A percentile compares a stretch with the other conserved stretches of the same genome.
phyloP scores from a whole-genome alignment of 768 basidiomycete species.

The Tephrocybe sp. region DNA sequence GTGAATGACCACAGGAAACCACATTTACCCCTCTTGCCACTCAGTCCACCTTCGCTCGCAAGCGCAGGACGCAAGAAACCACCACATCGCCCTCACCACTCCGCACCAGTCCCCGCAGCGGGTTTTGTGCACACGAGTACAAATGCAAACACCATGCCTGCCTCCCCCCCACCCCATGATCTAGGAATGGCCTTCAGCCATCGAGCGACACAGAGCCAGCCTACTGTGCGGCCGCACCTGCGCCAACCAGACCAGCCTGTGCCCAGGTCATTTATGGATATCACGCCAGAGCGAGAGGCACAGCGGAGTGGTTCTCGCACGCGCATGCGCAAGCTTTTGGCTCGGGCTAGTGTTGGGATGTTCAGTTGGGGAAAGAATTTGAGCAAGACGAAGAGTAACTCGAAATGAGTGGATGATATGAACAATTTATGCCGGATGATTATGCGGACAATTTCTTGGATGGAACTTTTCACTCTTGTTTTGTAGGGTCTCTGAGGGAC shows the following conservation, averaged over 20 bases:
- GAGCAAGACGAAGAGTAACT: slow-evolving; percentile 9
- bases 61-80: slow-evolving; percentile 19
- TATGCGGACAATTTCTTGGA: slow-evolving; percentile 1
- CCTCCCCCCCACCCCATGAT: background rate
- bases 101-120: slow-evolving; percentile 2
- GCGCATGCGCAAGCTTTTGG: slow-evolving; percentile 18
- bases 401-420: slow-evolving; percentile 1
- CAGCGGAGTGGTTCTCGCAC: background rate
- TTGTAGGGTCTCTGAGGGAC: slow-evolving; percentile 7
- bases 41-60: slow-evolving; percentile 18
- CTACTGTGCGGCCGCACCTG: background rate
- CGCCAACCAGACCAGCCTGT: background rate
- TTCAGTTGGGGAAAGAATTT: slow-evolving; percentile 20
- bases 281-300: slow-evolving; percentile 29
- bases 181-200: slow-evolving; percentile 15
- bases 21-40: slow-evolving; percentile 4
- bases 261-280: slow-evolving; percentile 37
- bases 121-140: background rate
- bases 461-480: slow-evolving; percentile 5
- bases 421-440: background rate
- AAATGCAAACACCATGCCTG: background rate
- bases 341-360: slow-evolving; percentile 18
- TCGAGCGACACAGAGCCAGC: slow-evolving; percentile 10
- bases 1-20: background rate
- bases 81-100: slow-evolving; percentile 5